Conservation (phyloP, 2,329 filamentous ascomycete genomes). For the Arachnopeziza araneosa region DNA sequence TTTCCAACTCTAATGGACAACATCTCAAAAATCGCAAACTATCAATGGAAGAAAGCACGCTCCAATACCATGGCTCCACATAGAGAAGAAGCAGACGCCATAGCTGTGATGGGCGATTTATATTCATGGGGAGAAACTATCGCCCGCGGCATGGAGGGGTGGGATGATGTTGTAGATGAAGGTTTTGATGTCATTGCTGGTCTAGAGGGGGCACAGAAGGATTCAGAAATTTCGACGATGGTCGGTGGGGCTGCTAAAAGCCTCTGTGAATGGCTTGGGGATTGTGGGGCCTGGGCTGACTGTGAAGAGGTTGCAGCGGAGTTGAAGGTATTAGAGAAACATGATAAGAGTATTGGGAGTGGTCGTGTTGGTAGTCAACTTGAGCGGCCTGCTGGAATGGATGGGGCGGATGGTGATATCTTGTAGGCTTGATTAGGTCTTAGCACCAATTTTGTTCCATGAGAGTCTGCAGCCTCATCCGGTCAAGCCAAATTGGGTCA, state of each 20-base stretch:
- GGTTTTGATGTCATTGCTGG: not conserved
- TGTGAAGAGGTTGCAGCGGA: conserved; percentile 5
- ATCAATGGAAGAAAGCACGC: conserved; percentile 21
- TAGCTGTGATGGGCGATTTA: conserved; percentile 15
- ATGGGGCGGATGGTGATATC: no score
- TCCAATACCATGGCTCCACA: conserved; percentile 18
- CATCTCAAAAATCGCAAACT: conserved; percentile 16
- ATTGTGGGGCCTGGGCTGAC: conserved; percentile 1
- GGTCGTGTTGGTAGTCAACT: not conserved
- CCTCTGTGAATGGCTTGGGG: conserved; percentile 15
- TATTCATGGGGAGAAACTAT: conserved; percentile 19
- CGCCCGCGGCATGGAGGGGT: conserved; percentile 9
- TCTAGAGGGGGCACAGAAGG: not conserved
- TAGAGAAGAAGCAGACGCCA: conserved; percentile 14
- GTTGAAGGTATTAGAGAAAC: conserved; percentile 9
- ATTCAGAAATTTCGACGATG: not conserved
- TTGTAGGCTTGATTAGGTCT: no score
- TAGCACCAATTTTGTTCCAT: no score
- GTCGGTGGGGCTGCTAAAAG: conserved; percentile 10
- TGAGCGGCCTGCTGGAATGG: no score
- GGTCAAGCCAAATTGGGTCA: no score
- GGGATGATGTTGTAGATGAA: not conserved
- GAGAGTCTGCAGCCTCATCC: no score
- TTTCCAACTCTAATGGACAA: conserved; percentile 20
- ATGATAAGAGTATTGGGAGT: not conserved